These are phyloP conservation scores for Claviceps arundinis DNA, from an alignment of 2,329 filamentous ascomycete species.

Conservation along the genomic window DNA sequence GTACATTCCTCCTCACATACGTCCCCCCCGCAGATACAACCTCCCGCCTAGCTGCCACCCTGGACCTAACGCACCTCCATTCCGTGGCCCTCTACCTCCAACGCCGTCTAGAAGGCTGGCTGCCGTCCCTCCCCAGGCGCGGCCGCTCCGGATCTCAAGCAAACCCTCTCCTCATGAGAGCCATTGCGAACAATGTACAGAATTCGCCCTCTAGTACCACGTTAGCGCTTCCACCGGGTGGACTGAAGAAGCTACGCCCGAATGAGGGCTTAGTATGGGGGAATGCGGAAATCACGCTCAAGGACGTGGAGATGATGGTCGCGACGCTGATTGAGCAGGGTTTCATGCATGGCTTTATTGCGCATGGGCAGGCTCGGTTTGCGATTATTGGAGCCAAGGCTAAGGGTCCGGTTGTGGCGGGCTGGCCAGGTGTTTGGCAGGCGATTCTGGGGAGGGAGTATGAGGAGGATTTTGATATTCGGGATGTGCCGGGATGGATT, in stretches of 20 bases:
- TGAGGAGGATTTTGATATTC: constrained; percentile 46
- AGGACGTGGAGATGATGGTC: constrained; percentile 65
- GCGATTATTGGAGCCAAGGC: constrained; percentile 68
- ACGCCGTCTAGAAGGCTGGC: constrained; percentile 45
- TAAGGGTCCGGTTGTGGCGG: constrained; percentile 50
- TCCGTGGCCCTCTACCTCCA: constrained; percentile 53
- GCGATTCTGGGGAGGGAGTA: constrained; percentile 49
- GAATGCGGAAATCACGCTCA: constrained; percentile 42
- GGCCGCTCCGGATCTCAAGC: constrained; percentile 23
- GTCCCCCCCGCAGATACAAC: constrained; percentile 44
- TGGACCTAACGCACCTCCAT: constrained; percentile 59
- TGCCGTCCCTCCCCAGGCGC: constrained; percentile 23
- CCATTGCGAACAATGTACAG: constrained; percentile 33
- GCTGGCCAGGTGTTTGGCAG: constrained; percentile 64
- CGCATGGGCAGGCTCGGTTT: constrained; percentile 62
- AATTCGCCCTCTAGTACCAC: constrained; percentile 24
- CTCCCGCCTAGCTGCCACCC: constrained; percentile 53
- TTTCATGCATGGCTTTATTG: constrained; percentile 71
- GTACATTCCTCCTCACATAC: constrained; percentile 66
- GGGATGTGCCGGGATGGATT: constrained; percentile 66
- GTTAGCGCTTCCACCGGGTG: constrained; percentile 34
- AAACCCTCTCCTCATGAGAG: constrained; percentile 37
- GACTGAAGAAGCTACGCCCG: constrained; percentile 34
- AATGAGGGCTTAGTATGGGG: constrained; percentile 51
- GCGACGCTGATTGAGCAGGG: constrained; percentile 68